These are phyloP conservation scores for Henckelia pumila DNA, from an alignment of 257 asterid species.

Conservation along the genomic window DNA sequence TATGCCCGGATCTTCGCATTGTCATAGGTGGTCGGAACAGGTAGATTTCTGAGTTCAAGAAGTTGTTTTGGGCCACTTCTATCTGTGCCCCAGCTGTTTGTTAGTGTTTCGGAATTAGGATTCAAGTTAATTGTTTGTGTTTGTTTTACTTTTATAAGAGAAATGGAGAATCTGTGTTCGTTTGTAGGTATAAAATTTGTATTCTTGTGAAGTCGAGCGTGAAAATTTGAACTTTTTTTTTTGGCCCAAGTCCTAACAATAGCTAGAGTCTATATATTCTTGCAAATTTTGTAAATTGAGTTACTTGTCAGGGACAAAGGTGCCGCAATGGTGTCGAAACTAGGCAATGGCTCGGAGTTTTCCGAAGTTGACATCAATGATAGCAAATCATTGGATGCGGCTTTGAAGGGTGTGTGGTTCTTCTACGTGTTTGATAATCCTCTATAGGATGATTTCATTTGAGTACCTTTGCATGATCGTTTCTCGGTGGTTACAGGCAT, in stretches of 20 bases:
- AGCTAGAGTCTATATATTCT: background rate
- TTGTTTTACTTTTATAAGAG: background rate
- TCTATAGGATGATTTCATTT: background rate
- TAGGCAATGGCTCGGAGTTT: conserved; percentile 66
- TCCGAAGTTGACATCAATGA: conserved; percentile 65
- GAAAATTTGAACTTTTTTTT: no score
- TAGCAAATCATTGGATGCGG: conserved; percentile 46
- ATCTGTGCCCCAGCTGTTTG: background rate
- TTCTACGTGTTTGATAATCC: conserved; percentile 12
- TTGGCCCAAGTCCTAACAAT: no score
- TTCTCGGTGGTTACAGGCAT: conserved; percentile 53
- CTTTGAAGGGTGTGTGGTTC: conserved; percentile 48
- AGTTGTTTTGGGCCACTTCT: background rate
- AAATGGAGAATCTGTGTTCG: no score
- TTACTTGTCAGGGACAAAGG: conserved; percentile 69
- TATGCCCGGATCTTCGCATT: conserved; percentile 66
- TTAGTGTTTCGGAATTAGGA: background rate
- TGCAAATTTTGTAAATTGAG: background rate
- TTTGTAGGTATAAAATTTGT: no score
- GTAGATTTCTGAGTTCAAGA: conserved; percentile 28
- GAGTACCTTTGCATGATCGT: background rate
- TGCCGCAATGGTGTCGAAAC: conserved; percentile 53
- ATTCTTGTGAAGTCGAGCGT: background rate
- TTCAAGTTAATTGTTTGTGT: background rate
- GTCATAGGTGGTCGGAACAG: conserved; percentile 80